Base-by-base conservation (phyloP, 1,139 yeast genomes). In the Yamadazyma friedrichii region DNA sequence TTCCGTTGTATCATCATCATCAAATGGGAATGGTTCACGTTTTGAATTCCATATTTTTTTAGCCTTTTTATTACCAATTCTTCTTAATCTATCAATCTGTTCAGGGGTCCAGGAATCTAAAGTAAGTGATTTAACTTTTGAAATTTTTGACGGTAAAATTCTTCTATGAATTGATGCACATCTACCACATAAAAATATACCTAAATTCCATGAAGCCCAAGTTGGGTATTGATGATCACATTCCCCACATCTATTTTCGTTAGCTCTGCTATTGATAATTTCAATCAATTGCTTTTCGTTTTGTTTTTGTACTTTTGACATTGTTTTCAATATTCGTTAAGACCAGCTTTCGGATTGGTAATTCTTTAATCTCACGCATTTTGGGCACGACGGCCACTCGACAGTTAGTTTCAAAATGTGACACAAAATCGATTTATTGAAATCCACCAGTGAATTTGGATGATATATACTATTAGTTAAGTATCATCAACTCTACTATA, bases 151-250 rank as follows among this genome's bases (percentile, higher is more conserved):
- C 3, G 69, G 65, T 46, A 91, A 64, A 11, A 67, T 58, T 27
- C 87, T 77, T 48, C 94, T 76, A 61, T 91, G 98, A 31, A 78
- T 71, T 9, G 86, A 77, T 8, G 91, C 88, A 70, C 94, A 85
- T 47, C 89, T 67, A 4, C 91, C 93, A 63, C 94, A 85, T 24
- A 85, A 64, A 46, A 85, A 78, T 4, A 84, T 64, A 22, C 93
- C 93, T 36, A 81, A 51, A 48, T 59, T 69, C 47, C 58, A 63
- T 30, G 74, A 68, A 4, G 76, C 77, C 77, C 77, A 72, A 1
- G 77, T 84, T 4, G 93, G 93, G 58, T 75, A 80, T 2, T 72
- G 57, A 1, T 79, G 65, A 2, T 76, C 76, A 64, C 93, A 85
- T 55, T 85, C 94, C 34, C 88, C 93, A 61, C 94, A 85, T 54